Base-by-base conservation (phyloP, 768 basidiomycete genomes). In the Tylopilus intermedius region DNA sequence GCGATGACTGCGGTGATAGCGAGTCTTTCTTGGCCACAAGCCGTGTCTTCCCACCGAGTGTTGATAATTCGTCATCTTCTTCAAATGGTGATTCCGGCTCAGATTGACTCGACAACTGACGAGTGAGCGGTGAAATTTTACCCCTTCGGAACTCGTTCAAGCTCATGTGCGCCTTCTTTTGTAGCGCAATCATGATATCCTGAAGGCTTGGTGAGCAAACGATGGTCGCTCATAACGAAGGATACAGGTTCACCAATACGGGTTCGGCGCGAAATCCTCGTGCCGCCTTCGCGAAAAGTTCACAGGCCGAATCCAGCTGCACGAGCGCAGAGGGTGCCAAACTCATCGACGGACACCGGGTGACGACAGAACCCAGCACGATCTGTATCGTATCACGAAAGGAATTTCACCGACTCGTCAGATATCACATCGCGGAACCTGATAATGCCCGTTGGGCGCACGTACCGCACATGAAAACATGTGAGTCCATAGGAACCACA, bases 301-400 rank as follows among this genome's bases (percentile, higher is more conserved):
- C 82, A 58, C 84, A 87, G 6, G 86, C 86, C 0, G 86, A 86
- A 62, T 88, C 84, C 27, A 88, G 71, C 60, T 88, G 86, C 8
- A 80, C 76, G 8, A 88, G 76, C 4, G 86, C 86, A 22, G 86
- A 88, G 15, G 84, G 83, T 21, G 86, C 86, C 55, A 88, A 68
- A 59, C 84, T 86, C 80, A 88, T 86, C 15, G 86, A 88, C 10
- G 86, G 86, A 67, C 86, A 88, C 47, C 85, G 76, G 15, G 86
- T 88, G 10, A 88, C 86, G 33, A 88, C 85, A 21, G 85, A 84
- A 33, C 86, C 86, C 44, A 88, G 69, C 47, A 88, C 74, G 56
- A 88, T 87, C 83, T 63, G 27, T 37, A 52, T 56, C 46, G 26
- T 22, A 33, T 47, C 47, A 40, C 14, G 39, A 45, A 41, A 44